Evolutionary conservation across 2,329 filamentous ascomycete species (phyloP).

Genomic region (Emergomyces pasteurianus): DNA sequence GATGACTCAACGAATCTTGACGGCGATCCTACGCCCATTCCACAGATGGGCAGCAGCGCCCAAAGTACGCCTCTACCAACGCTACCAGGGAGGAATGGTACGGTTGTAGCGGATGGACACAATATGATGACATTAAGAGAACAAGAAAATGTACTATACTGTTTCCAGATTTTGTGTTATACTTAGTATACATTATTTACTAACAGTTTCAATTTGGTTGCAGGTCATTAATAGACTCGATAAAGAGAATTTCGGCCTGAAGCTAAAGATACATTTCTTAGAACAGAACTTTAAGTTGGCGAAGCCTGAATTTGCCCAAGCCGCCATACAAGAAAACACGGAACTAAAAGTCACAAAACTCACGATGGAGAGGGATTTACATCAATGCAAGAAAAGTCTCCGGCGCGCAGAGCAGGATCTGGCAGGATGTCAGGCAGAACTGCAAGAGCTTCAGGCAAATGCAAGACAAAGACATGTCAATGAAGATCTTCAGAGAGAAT

Average conservation of each 20-base stretch:
- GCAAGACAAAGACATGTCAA: conserved; percentile 64
- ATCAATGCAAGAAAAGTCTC: conserved; percentile 74
- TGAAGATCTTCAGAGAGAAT: conserved; percentile 54
- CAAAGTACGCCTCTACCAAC: conserved; percentile 71
- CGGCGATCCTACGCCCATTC: conserved; percentile 59
- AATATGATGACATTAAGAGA: conserved; percentile 87
- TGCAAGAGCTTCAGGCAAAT: conserved; percentile 71
- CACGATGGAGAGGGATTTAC: conserved; percentile 77
- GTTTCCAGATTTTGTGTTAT: not conserved
- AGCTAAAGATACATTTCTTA: conserved; percentile 93
- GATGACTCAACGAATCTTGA: conserved; percentile 50
- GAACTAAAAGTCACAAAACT: conserved; percentile 89
- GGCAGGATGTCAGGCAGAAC: conserved; percentile 69
- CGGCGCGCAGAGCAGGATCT: conserved; percentile 73
- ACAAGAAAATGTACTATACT: conserved; percentile 54
- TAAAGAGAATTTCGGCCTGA: conserved; percentile 96
- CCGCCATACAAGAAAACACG: conserved; percentile 84
- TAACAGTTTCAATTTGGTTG: conserved; percentile 1
- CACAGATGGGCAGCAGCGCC: conserved; percentile 64
- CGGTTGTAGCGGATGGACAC: conserved; percentile 61
- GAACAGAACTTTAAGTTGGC: conserved; percentile 81
- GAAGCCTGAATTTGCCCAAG: conserved; percentile 80
- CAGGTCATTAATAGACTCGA: conserved; percentile 82
- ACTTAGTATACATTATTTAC: conserved; percentile 7
- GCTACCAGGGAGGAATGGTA: conserved; percentile 52